Evolutionary conservation across 2,329 filamentous ascomycete genomes (phyloP).

Genomic region (Aspergillus sojae): DNA sequence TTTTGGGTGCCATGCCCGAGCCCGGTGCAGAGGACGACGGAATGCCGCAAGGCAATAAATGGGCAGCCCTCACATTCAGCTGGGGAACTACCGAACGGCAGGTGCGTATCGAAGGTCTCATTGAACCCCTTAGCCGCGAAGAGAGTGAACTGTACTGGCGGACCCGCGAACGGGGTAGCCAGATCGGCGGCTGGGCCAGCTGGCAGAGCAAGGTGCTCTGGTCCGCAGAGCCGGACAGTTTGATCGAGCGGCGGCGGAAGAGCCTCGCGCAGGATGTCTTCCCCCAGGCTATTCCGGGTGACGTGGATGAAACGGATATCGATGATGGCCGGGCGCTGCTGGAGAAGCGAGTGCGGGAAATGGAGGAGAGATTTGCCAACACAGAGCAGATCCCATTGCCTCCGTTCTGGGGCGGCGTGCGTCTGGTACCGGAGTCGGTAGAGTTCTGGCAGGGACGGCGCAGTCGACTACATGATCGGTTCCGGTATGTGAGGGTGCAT

Average conservation of each 20-base stretch:
- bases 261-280: constrained; percentile 24
- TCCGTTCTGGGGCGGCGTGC: constrained; percentile 90
- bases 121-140: constrained; percentile 66
- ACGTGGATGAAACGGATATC: constrained; percentile 39
- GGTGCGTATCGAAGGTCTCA: constrained; percentile 81
- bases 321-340: constrained; percentile 74
- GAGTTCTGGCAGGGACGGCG: constrained; percentile 97
- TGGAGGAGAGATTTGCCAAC: constrained; percentile 74
- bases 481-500: constrained; percentile 75
- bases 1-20: constrained; percentile 64
- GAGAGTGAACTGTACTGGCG: constrained; percentile 72
- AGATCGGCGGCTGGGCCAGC: constrained; percentile 92
- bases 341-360: constrained; percentile 75
- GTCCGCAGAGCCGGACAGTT: constrained; percentile 34
- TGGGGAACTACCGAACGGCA: constrained; percentile 87
- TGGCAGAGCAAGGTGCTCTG: constrained; percentile 77
- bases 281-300: constrained; percentile 24
- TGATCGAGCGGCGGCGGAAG: constrained; percentile 30
- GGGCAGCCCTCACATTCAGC: constrained; percentile 84
- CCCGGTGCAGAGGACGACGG: constrained; percentile 36
- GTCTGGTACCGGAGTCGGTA: constrained; percentile 79
- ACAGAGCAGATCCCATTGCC: constrained; percentile 83
- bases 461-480: constrained; percentile 90
- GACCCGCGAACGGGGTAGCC: constrained; percentile 72
- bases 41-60: constrained; percentile 60